Base-by-base conservation (phyloP, 225 moss, liverwort and hornwort species). In the Physcomitrium patens region DNA sequence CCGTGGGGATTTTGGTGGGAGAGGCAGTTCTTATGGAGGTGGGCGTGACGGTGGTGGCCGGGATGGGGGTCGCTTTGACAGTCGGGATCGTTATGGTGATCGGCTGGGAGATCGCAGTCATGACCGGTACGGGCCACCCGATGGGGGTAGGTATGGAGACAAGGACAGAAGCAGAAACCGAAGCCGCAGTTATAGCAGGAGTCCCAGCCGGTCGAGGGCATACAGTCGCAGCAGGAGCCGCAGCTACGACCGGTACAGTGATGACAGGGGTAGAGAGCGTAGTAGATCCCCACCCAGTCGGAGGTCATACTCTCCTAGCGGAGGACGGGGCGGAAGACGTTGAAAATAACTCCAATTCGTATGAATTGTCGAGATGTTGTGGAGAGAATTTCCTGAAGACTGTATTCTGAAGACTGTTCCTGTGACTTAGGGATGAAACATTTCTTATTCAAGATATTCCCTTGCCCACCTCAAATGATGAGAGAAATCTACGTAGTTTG, bases 221-320 rank as follows among this genome's bases (percentile, higher is more conserved):
- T 93, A 92, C 67, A 92, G 88, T 37, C 91, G 91, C 37, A 96
- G 93, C 53, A 87, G 93, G 49, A 96, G 96, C 74, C 86, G 84
- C 56, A 93, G 96, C 52, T 91, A 92, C 46, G 93, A 93, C 57
- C 91, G 89, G 4, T 92, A 91, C 72, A 92, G 89, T 70, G 87
- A 91, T n/a, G 93, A 90, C 2, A 89, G 93, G 63, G 86, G 78
- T 9, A 87, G 90, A 23, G 91, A 91, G 51, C 90, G 92, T 7
- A 96, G 94, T 68, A 86, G 96, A 50, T 96, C 96, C 1, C 89
- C 89, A 15, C 80, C 69, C 74, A 81, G 84, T 0, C 82, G 79
- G 54, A 85, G 91, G 59, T 80, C 81, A 45, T 80, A 73, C 28
- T 88, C 84, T 20, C 89, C 84, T 65, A 80, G 27, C 70, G 31